phyloP scores from a whole-genome alignment of 805 yeast genomes.

The Naumovozyma baii region DNA sequence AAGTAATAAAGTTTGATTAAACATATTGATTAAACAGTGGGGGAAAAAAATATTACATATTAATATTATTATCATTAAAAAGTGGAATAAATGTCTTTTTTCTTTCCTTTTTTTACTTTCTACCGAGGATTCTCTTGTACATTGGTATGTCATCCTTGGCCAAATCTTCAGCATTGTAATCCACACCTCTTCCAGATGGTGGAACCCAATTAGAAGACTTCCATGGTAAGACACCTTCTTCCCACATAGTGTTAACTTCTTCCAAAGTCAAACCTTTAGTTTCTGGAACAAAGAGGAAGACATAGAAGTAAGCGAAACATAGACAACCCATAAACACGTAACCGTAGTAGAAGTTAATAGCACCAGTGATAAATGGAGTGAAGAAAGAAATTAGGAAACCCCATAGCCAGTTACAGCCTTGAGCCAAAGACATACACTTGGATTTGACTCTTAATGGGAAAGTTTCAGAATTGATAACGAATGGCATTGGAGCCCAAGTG shows the following conservation, averaged over 20 bases:
- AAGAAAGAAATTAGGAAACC: conserved; percentile 58
- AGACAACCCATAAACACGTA: conserved; percentile 49
- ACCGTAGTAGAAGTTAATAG: conserved; percentile 61
- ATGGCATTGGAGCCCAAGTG: conserved; percentile 68
- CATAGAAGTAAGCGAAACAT: conserved; percentile 48
- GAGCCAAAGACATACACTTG: conserved; percentile 48
- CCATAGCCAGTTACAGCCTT: conserved; percentile 59
- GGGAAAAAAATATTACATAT: no score
- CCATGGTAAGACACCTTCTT: conserved; percentile 34
- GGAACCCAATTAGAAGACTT: conserved; percentile 42
- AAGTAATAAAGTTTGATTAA: no score
- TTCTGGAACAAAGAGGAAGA: conserved; percentile 60
- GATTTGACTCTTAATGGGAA: conserved; percentile 66
- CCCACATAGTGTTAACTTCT: conserved; percentile 57
- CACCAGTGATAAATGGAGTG: conserved; percentile 57
- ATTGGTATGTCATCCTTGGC: conserved; percentile 15
- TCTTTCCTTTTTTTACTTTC: not conserved
- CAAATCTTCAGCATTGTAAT: conserved; percentile 14
- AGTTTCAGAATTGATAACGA: conserved; percentile 56
- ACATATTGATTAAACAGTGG: no score
- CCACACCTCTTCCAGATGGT: conserved; percentile 27
- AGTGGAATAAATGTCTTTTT: no score
- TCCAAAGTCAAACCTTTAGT: conserved; percentile 73
- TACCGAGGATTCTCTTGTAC: conserved; percentile 14
- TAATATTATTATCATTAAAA: no score